phyloP scores from a whole-genome alignment of 768 basidiomycete species.

The Austroboletus festivus region DNA sequence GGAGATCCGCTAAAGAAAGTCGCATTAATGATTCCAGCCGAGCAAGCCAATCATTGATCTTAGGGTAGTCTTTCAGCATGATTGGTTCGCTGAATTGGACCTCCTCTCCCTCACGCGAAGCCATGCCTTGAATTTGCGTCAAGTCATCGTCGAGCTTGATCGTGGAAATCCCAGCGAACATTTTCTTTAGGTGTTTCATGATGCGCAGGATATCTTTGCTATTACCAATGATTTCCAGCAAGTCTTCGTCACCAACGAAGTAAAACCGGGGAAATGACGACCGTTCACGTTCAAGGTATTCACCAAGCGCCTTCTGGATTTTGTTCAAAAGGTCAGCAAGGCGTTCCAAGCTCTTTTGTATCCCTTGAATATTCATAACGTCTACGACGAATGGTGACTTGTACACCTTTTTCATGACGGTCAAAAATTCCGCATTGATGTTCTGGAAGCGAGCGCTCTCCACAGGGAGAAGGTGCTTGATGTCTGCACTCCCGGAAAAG shows the following conservation, averaged over 20 bases:
- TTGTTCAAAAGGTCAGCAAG: slow-evolving; percentile 94
- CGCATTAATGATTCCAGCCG: slow-evolving; percentile 93
- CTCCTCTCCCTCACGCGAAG: slow-evolving; percentile 94
- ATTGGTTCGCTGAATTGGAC: slow-evolving; percentile 83
- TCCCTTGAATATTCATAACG: slow-evolving; percentile 91
- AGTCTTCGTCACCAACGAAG: slow-evolving; percentile 98
- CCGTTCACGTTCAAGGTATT: slow-evolving; percentile 96
- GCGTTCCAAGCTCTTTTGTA: slow-evolving; percentile 97
- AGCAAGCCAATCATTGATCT: slow-evolving; percentile 98
- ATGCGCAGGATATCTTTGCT: slow-evolving; percentile 97
- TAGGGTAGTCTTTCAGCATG: slow-evolving; percentile 86
- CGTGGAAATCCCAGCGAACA: slow-evolving; percentile 97
- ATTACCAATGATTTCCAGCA: slow-evolving; percentile 98
- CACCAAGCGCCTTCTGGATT: slow-evolving; percentile 98
- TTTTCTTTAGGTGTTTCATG: slow-evolving; percentile 99
- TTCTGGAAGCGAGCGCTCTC: slow-evolving; percentile 98
- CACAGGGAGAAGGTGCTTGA: slow-evolving; percentile 97
- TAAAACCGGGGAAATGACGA: slow-evolving; percentile 99
- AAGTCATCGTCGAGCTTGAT: slow-evolving; percentile 84
- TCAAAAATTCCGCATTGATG: slow-evolving; percentile 96
- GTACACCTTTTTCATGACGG: slow-evolving; percentile 99
- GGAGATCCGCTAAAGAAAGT: slow-evolving; percentile 76
- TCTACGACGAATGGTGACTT: slow-evolving; percentile 97
- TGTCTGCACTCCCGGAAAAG: slow-evolving; percentile 98
- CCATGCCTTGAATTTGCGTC: slow-evolving; percentile 88